Evolutionary conservation across 1,284 basidiomycete genomes (phyloP), one percentile per base, ranked within the genome.

Genomic region (Leccinum solheimii): DNA sequence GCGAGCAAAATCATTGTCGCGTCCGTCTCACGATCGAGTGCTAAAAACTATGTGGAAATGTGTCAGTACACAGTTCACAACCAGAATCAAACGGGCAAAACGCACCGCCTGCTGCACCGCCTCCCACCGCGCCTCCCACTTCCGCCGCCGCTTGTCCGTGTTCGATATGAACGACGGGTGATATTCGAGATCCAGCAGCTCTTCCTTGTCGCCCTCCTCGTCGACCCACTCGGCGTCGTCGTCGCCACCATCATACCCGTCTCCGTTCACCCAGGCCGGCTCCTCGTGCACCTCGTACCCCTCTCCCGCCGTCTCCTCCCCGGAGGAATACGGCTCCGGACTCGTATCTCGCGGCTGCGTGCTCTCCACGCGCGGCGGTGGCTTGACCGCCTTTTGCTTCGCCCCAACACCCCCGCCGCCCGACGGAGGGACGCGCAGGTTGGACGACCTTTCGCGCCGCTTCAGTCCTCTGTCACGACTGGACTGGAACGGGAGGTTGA

Each of bases 301-400:
- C 67, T 85, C 84, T 0, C 82, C 82, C 1, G 84, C 84, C 2
- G 83, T 86, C 70, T 84, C 83, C 68, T 85, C 83, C 0, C 83
- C 83, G 14, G 76, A 75, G 1, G 80, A 81, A 23, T 84, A 86
- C 34, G 82, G 81, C 74, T 91, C 90, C 0, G 88, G 90, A 66
- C 86, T 91, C 16, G 89, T 91, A 65, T 91, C 90, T 55, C 88
- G 77, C 8, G 90, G 89, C 68, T 91, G 88, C 1, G 90, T 92
- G 67, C 89, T 91, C 66, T 90, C 87, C 9, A 91, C 90, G 9
- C 90, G 80, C 14, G 87, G 87, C 1, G 89, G 90, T 1, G 84
- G 84, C 69, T 84, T 84, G 16, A 77, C 64, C 52, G 11, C 69
- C 56, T 83, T 72, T 49, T 73, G 71, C 32, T 69, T 68, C 4